Evolutionary conservation across 306 rosid genomes (phyloP), one percentile per base, ranked within the genome.

Genomic region (Castanea sativa): DNA sequence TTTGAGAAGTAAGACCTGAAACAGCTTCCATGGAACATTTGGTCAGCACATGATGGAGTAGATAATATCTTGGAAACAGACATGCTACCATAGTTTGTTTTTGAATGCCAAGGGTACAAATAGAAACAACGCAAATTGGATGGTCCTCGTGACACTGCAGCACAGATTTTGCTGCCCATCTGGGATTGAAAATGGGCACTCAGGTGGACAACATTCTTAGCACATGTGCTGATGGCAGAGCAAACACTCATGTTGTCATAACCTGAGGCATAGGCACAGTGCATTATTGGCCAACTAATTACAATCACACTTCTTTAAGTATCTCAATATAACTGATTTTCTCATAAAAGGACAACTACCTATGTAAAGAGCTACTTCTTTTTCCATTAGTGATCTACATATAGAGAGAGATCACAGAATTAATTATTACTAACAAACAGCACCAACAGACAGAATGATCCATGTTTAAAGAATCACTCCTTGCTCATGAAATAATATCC

Each of bases 81-180:
- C 55, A 87, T 76, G 61, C 81, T 77, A 12, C 53, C 79, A 81
- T 78, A 78, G 76, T 79, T 91, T 80, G 79, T 76, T 81, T 64
- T 83, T 18, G 86, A 83, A 58, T 77, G 53, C 65, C 83, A 79
- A 1, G 85, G 56, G 64, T 67, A 58, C 79, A 84, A 75, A 63
- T 65, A 68, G 60, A 87, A 83, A 83, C 87, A 86, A 72, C 78
- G 73, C 49, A 91, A 85, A 73, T 78, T 59, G 27, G 90, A 75
- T 82, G 78, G 80, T 80, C 89, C 88, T 55, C 32, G 80, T 76
- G 90, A 87, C 56, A 84, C 78, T 79, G 89, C 87, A 76, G 88
- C 72, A 72, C 86, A 79, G 78, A 82, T 75, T 67, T 83, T 91
- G 85, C 97, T 86, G 76, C 97, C 90, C 87, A 91, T 76, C 76